These are phyloP conservation scores for Lentinula lateritia DNA, from an alignment of 768 basidiomycete genomes.

Conservation along the genomic window DNA sequence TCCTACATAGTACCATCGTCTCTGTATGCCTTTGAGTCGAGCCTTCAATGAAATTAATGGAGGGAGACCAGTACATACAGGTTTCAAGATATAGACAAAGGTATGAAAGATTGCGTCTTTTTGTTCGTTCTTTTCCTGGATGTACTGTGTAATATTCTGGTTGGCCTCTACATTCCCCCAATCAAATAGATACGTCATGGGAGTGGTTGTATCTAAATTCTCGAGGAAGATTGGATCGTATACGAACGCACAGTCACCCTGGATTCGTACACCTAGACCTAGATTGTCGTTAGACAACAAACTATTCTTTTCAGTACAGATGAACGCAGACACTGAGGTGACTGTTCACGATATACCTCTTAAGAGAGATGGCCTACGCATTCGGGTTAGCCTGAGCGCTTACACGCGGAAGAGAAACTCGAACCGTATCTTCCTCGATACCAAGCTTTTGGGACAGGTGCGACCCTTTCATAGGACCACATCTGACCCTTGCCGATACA, in stretches of 20 bases:
- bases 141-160: constrained; percentile 25
- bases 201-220: constrained; percentile 18
- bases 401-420: constrained; percentile 12
- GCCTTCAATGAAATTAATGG: constrained; percentile 23
- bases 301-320: constrained; percentile 14
- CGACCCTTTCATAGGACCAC: constrained; percentile 25
- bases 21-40: constrained; percentile 25
- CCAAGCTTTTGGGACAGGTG: constrained; percentile 27
- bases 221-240: constrained; percentile 55
- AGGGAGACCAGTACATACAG: constrained; percentile 15
- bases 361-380: constrained; percentile 6
- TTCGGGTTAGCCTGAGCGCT: background rate
- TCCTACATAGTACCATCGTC: constrained; percentile 47
- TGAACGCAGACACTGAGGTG: background rate
- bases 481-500: constrained; percentile 21
- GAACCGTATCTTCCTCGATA: constrained; percentile 24
- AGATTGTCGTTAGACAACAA: constrained; percentile 30
- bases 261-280: constrained; percentile 38
- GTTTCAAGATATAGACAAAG: constrained; percentile 31
- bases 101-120: constrained; percentile 36
- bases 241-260: constrained; percentile 38
- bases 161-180: constrained; percentile 40
- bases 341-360: constrained; percentile 16
- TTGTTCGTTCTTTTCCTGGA: constrained; percentile 16
- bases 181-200: constrained; percentile 43